Evolutionary conservation across 2,329 filamentous ascomycete genomes (phyloP).

Genomic region (Phaeosphaeria sp.): DNA sequence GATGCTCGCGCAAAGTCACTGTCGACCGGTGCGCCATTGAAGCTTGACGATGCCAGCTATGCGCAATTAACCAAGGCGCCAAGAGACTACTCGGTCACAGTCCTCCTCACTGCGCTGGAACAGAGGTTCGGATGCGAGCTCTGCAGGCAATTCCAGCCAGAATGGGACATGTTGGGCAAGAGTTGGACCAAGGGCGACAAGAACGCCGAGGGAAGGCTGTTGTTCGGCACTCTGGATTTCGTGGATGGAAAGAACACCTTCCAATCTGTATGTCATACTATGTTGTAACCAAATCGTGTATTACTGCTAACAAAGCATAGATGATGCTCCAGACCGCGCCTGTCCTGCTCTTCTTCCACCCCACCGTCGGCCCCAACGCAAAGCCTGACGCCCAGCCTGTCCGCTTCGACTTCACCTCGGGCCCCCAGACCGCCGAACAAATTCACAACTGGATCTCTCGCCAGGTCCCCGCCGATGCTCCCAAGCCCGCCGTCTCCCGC

Average conservation of each 20-base stretch:
- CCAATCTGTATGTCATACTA: slow-evolving; percentile 70
- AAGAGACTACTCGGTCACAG: slow-evolving; percentile 81
- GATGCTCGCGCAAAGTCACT: slow-evolving; percentile 74
- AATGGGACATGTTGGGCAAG: slow-evolving; percentile 86
- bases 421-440: slow-evolving; percentile 76
- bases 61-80: slow-evolving; percentile 76
- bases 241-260: slow-evolving; percentile 82
- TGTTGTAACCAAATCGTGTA: background rate
- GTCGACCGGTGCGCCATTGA: slow-evolving; percentile 68
- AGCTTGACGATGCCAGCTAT: slow-evolving; percentile 80
- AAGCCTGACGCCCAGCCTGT: slow-evolving; percentile 71
- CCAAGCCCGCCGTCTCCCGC: slow-evolving; percentile 78
- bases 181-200: slow-evolving; percentile 90
- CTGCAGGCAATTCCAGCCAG: slow-evolving; percentile 89
- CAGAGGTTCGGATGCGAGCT: slow-evolving; percentile 82
- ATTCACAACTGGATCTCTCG: slow-evolving; percentile 80
- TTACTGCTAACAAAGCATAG: slow-evolving; percentile 58
- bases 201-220: slow-evolving; percentile 71
- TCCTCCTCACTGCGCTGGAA: slow-evolving; percentile 88
- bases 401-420: slow-evolving; percentile 83
- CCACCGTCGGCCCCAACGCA: slow-evolving; percentile 82
- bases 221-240: slow-evolving; percentile 91
- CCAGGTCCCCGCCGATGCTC: slow-evolving; percentile 71
- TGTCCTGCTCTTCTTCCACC: slow-evolving; percentile 84
- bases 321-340: slow-evolving; percentile 93